Conservation (phyloP, 2,329 filamentous ascomycete genomes). For the Colletotrichum aenigma region DNA sequence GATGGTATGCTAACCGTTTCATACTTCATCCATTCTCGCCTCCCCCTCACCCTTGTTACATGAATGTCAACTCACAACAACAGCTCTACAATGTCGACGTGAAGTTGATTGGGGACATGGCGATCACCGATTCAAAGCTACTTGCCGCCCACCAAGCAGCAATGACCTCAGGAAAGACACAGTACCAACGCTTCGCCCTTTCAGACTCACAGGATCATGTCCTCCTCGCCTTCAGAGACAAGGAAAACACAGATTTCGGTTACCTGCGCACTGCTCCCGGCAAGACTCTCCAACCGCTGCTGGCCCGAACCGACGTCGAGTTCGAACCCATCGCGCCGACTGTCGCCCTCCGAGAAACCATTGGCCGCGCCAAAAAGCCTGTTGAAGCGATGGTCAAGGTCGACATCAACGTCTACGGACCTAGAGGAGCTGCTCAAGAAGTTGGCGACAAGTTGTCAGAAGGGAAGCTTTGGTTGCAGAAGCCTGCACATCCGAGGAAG, state of each 20-base stretch:
- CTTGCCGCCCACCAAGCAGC: neutral
- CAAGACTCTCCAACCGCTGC: constrained; percentile 21
- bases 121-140: constrained; percentile 20
- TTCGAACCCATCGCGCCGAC: constrained; percentile 26
- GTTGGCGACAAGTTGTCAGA: constrained; percentile 32
- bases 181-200: constrained; percentile 23
- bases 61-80: neutral
- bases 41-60: no score
- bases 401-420: constrained; percentile 42
- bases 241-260: constrained; percentile 26
- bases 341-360: constrained; percentile 24
- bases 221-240: constrained; percentile 26
- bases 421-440: constrained; percentile 1
- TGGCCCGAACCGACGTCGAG: constrained; percentile 15
- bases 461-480: constrained; percentile 37
- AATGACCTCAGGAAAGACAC: neutral
- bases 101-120: constrained; percentile 27
- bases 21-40: no score
- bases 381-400: constrained; percentile 32
- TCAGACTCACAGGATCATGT: constrained; percentile 22
- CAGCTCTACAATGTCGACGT: constrained; percentile 28
- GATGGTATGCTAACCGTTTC: constrained; percentile 22
- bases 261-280: constrained; percentile 24
- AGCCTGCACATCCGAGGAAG: constrained; percentile 27
- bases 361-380: constrained; percentile 27